phyloP scores from a whole-genome alignment of 2,329 filamentous ascomycete species.

The Akanthomyces lecanii region DNA sequence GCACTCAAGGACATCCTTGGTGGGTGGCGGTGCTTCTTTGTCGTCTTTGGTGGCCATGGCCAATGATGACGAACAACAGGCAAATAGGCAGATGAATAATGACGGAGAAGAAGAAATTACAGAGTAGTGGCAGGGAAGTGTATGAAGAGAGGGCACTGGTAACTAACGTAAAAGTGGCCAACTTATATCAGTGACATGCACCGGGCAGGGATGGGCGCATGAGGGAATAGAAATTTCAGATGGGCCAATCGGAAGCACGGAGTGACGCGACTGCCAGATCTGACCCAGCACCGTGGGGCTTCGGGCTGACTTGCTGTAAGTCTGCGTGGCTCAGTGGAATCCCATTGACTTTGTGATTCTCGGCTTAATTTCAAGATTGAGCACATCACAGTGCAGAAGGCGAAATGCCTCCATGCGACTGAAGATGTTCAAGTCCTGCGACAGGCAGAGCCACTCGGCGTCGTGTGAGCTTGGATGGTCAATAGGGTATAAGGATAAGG shows the following conservation, averaged over 20 bases:
- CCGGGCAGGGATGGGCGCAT: not conserved
- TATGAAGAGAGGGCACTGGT: too few species aligned
- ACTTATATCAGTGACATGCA: not conserved
- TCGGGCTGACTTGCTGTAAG: too few species aligned
- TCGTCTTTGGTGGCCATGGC: not conserved
- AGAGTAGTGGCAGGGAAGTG: too few species aligned
- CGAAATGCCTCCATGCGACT: too few species aligned
- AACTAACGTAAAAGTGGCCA: not conserved
- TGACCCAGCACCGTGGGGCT: not conserved
- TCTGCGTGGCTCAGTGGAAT: too few species aligned
- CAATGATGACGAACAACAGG: not conserved
- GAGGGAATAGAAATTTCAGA: constrained; percentile 3
- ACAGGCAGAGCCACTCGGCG: too few species aligned
- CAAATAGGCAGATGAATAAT: not conserved
- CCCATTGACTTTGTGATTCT: too few species aligned
- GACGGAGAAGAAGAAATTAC: not conserved
- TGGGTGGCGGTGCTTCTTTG: not conserved
- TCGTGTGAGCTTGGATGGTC: too few species aligned
- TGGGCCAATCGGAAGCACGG: not conserved
- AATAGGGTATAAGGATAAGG: too few species aligned
- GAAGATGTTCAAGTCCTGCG: too few species aligned
- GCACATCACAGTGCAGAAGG: too few species aligned
- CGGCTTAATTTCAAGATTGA: too few species aligned
- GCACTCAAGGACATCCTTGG: not conserved
- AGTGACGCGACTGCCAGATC: constrained; percentile 9